phyloP scores from a whole-genome alignment of 805 yeast genomes.

The Sugiyamaella floridensis region DNA sequence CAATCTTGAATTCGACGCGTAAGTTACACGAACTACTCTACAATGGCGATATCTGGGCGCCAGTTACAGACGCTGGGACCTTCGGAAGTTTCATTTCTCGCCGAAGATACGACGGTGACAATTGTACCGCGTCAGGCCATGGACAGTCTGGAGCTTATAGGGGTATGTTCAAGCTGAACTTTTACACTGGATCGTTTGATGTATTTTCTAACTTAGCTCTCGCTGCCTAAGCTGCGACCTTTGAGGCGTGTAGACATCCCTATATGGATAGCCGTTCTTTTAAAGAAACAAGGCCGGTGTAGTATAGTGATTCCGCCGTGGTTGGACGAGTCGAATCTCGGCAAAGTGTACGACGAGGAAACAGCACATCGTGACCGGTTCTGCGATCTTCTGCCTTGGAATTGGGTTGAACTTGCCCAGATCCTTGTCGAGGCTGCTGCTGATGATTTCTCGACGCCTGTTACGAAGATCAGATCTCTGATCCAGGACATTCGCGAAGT shows the following conservation, averaged over 20 bases:
- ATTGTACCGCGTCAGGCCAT: conserved; percentile 74
- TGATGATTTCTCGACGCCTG: conserved; percentile 71
- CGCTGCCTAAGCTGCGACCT: conserved; percentile 51
- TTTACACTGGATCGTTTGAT: conserved; percentile 20
- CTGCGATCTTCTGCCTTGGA: conserved; percentile 61
- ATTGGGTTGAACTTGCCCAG: conserved; percentile 81
- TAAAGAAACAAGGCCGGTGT: conserved; percentile 81
- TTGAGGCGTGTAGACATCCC: conserved; percentile 68
- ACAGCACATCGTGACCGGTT: conserved; percentile 50
- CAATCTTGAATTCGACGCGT: too few relatives aligned
- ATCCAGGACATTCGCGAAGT: conserved; percentile 83
- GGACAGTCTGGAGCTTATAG: conserved; percentile 58
- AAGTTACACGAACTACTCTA: not conserved
- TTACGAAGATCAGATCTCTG: conserved; percentile 59
- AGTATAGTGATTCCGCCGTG: conserved; percentile 81
- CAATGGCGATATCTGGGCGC: conserved; percentile 58
- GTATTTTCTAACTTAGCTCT: not conserved
- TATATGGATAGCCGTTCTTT: conserved; percentile 77
- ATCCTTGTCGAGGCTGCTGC: conserved; percentile 60
- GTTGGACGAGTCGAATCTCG: conserved; percentile 54
- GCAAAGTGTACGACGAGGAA: conserved; percentile 60
- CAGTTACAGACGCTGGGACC: conserved; percentile 57
- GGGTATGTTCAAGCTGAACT: conserved; percentile 34
- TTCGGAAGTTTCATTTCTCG: conserved; percentile 72
- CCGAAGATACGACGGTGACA: conserved; percentile 68